These are phyloP conservation scores for Polyplosphaeria fusca DNA, from an alignment of 495 filamentous ascomycete genomes.

Conservation along the genomic window DNA sequence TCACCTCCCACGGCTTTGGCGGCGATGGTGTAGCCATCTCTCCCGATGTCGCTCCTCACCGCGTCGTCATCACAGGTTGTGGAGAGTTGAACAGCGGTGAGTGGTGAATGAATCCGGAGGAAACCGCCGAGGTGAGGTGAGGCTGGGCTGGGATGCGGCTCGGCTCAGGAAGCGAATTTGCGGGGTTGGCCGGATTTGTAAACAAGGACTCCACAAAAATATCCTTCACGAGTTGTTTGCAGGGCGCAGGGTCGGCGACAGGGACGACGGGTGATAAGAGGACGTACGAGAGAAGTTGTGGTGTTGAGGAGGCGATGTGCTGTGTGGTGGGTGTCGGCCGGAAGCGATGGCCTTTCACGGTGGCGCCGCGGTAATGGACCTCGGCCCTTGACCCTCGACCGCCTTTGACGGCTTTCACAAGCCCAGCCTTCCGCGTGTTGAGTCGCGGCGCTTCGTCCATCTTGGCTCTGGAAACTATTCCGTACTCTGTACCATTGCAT, in stretches of 20 bases:
- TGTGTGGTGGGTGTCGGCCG: background rate
- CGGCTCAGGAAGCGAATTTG: slow-evolving; percentile 12
- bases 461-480: no score
- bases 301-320: slow-evolving; percentile 2
- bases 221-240: background rate
- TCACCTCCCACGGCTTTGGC: slow-evolving; percentile 93
- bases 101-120: background rate
- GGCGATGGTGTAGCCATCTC: slow-evolving; percentile 77
- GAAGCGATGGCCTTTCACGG: background rate
- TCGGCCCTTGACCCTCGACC: background rate
- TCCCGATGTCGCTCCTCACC: slow-evolving; percentile 29
- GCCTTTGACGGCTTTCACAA: background rate
- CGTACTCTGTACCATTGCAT: no score
- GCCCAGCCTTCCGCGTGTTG: background rate
- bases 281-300: background rate
- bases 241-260: background rate
- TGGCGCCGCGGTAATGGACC: background rate
- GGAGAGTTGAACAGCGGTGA: background rate
- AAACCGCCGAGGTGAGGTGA: slow-evolving; percentile 10
- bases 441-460: no score
- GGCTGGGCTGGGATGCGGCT: slow-evolving; percentile 21
- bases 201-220: slow-evolving; percentile 5
- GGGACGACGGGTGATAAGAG: background rate
- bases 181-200: slow-evolving; percentile 22
- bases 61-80: slow-evolving; percentile 27